Percentiles rank a stretch among this genome's conserved stretches.
Evolutionary conservation across 1,284 basidiomycete species (phyloP).

Genomic region (Trametes versicolor): DNA sequence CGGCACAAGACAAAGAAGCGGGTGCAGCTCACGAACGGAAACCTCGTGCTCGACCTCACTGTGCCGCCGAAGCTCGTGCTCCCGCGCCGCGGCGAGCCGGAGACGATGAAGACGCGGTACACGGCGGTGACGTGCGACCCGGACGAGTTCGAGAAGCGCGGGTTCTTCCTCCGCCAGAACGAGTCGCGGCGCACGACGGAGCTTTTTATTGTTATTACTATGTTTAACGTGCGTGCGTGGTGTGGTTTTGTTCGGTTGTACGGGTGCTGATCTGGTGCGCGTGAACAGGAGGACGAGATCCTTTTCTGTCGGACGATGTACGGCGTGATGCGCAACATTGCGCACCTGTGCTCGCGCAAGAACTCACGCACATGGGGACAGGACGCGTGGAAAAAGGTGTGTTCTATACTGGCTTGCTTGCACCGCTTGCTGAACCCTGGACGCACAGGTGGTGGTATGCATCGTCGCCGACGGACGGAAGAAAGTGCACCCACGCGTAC

Average conservation of each 20-base stretch:
- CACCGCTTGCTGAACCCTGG: neutral
- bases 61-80: slow-evolving; percentile 89
- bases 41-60: slow-evolving; percentile 85
- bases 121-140: slow-evolving; percentile 95
- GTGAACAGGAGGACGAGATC: slow-evolving; percentile 88
- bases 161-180: slow-evolving; percentile 89
- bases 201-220: slow-evolving; percentile 94
- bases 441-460: slow-evolving; percentile 85
- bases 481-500: slow-evolving; percentile 91
- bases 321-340: slow-evolving; percentile 94
- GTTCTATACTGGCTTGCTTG: neutral
- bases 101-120: slow-evolving; percentile 87
- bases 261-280: slow-evolving; percentile 7
- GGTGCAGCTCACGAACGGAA: slow-evolving; percentile 82
- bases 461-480: slow-evolving; percentile 96
- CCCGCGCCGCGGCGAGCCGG: slow-evolving; percentile 82
- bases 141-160: slow-evolving; percentile 88
- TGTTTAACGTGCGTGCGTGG: slow-evolving; percentile 84
- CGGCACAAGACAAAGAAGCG: slow-evolving; percentile 80
- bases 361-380: slow-evolving; percentile 96
- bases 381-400: slow-evolving; percentile 96
- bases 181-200: slow-evolving; percentile 87
- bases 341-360: slow-evolving; percentile 92
- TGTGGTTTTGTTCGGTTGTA: neutral
- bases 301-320: slow-evolving; percentile 95